These are phyloP conservation scores for Pleurotus platypus DNA, from an alignment of 768 basidiomycete genomes.

Conservation along the genomic window DNA sequence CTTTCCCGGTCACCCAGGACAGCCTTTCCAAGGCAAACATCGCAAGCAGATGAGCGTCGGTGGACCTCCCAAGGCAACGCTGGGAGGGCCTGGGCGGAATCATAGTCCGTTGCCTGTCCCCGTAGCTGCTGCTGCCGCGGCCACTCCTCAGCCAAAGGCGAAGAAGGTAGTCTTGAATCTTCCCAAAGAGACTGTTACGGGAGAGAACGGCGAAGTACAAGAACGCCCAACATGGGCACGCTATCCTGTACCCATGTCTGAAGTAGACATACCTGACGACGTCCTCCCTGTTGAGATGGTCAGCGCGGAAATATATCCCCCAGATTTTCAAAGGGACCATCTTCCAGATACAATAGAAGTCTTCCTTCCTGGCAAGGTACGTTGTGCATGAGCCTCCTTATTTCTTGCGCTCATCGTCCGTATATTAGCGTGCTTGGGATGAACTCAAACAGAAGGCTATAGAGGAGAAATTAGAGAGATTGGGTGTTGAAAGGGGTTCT, in stretches of 20 bases:
- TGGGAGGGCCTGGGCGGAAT: conserved; percentile 79
- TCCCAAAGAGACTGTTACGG: conserved; percentile 60
- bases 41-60: conserved; percentile 74
- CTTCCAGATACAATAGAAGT: conserved; percentile 75
- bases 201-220: conserved; percentile 35
- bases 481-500: conserved; percentile 72
- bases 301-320: conserved; percentile 57
- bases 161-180: conserved; percentile 73
- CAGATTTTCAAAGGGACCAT: conserved; percentile 54
- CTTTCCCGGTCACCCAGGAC: conserved; percentile 26
- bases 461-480: conserved; percentile 75
- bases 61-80: conserved; percentile 82
- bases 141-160: conserved; percentile 37
- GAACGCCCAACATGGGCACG: conserved; percentile 60
- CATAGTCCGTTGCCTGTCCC: conserved; percentile 57
- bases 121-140: conserved; percentile 20
- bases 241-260: conserved; percentile 39
- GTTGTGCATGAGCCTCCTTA: conserved; percentile 15
- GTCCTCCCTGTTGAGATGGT: conserved; percentile 25
- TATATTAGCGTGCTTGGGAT: conserved; percentile 67
- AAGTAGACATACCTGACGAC: conserved; percentile 17
- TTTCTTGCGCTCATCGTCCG: conserved; percentile 8
- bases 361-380: conserved; percentile 78
- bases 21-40: conserved; percentile 57
- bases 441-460: conserved; percentile 65